phyloP scores from a whole-genome alignment of 2,329 filamentous ascomycete species.

The Ceratocystis lukuohia region DNA sequence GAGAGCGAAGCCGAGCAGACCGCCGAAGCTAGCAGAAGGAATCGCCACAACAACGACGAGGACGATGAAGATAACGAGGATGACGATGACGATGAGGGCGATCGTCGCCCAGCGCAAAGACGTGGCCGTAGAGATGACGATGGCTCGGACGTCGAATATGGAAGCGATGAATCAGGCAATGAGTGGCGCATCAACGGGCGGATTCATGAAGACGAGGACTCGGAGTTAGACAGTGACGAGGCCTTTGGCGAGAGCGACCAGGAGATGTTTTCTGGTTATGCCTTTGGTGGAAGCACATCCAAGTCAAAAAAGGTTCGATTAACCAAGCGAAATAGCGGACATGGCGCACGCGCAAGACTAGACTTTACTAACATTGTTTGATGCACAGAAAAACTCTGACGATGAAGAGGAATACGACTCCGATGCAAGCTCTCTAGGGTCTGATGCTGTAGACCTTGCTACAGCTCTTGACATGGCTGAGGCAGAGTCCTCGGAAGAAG shows the following conservation, averaged over 20 bases:
- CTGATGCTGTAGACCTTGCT: constrained; percentile 46
- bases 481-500: constrained; percentile 36
- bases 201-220: constrained; percentile 45
- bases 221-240: constrained; percentile 55
- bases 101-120: constrained; percentile 30
- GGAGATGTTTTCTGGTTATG: constrained; percentile 66
- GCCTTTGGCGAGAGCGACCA: constrained; percentile 83
- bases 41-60: constrained; percentile 33
- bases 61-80: constrained; percentile 40
- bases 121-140: constrained; percentile 36
- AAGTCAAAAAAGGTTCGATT: constrained; percentile 25
- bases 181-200: constrained; percentile 63
- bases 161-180: constrained; percentile 75
- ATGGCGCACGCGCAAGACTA: background rate
- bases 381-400: constrained; percentile 33
- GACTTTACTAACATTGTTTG: background rate
- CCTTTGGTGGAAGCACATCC: constrained; percentile 37
- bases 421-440: constrained; percentile 45
- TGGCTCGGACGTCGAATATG: constrained; percentile 47
- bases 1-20: constrained; percentile 21
- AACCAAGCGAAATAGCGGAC: background rate
- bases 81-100: constrained; percentile 38
- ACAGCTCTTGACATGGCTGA: constrained; percentile 43
- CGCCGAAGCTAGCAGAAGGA: constrained; percentile 27
- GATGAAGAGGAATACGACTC: constrained; percentile 34